Evolutionary conservation across 2,329 filamentous ascomycete genomes (phyloP).

Genomic region (Pseudogymnoascus sp.): DNA sequence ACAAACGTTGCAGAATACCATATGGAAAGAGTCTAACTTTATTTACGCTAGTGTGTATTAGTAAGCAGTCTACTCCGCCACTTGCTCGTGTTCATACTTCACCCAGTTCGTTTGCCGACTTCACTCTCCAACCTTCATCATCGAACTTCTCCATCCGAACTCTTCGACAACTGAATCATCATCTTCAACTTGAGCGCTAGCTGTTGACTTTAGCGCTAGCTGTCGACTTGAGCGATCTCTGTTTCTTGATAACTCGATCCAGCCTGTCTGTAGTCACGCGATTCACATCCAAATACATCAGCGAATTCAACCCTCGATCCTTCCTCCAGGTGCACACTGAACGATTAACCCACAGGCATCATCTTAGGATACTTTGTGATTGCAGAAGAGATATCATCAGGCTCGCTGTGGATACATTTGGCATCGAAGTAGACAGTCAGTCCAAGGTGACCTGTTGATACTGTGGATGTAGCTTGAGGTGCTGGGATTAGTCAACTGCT

Average conservation of each 20-base stretch:
- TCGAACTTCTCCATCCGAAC: slow-evolving; percentile 4
- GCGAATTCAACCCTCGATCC: neutral
- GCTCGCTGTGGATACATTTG: slow-evolving; percentile 7
- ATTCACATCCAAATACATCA: neutral
- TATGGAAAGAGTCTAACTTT: neutral
- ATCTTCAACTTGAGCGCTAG: neutral
- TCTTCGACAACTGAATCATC: neutral
- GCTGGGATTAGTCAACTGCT: slow-evolving; percentile 5
- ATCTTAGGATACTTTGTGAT: neutral
- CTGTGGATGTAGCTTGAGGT: neutral
- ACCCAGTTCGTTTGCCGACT: neutral
- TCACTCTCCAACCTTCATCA: slow-evolving; percentile 2
- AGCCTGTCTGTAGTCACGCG: neutral
- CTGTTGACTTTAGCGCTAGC: neutral
- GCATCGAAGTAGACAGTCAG: slow-evolving; percentile 3
- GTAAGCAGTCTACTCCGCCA: neutral
- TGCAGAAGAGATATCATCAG: slow-evolving; percentile 5
- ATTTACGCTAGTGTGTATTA: neutral
- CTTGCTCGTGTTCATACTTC: slow-evolving; percentile 6
- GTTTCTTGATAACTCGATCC: neutral
- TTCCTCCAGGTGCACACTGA: neutral
- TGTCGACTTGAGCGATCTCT: neutral
- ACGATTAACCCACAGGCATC: slow-evolving; percentile 6
- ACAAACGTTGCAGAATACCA: neutral
- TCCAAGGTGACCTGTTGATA: neutral